Base-by-base conservation (phyloP, 225 moss, liverwort and hornwort genomes). In the Asterella californica region DNA sequence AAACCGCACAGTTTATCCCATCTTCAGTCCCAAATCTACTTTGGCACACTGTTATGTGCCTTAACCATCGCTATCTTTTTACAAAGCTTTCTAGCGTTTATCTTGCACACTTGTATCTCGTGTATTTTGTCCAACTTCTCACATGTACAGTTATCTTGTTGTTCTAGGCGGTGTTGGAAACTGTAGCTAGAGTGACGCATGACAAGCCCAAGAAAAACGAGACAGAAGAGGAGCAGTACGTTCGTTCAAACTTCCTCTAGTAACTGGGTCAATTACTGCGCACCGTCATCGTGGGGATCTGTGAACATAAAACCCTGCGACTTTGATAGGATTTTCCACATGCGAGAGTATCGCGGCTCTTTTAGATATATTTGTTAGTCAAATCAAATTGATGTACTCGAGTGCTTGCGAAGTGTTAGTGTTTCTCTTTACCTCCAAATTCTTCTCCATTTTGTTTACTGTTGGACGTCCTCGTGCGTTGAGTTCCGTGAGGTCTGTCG, bases 171-270 rank as follows among this genome's bases (percentile, higher is more conserved):
- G 99, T 93, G 68, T 83, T 95, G 67, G 99, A 99, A 78, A 95
- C 93, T 17, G 99, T 95, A 19, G 99, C 99, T 21, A 90, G 99
- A 81, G 99, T 99, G 66, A 95, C 95, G 1, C 93, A 93, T 81
- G 91, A 93, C 72, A 99, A 91, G 82, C 93, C 92, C 29, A 95
- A 93, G 75, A 95, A 92, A 81, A 99, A 99, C 83, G 95, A 99
- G 83, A 84, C 99, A 27, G 92, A 93, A 81, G 92, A 90, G 48
- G 89, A 90, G 50, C 93, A 93, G 88, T 89, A 86, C 27, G 86
- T 81, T 79, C 47, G 5, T 76, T 0, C 11, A 59, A 57, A 57
- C 75, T 54, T 34, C 9, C 25, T 45, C 25, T 29, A 46, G 4
- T n/a, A 65, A 21, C 48, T 48, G 47, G 5, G 2, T 38, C 42